These are phyloP conservation scores for Diaporthe citriasiana DNA, from an alignment of 2,329 filamentous ascomycete species.

Conservation along the genomic window DNA sequence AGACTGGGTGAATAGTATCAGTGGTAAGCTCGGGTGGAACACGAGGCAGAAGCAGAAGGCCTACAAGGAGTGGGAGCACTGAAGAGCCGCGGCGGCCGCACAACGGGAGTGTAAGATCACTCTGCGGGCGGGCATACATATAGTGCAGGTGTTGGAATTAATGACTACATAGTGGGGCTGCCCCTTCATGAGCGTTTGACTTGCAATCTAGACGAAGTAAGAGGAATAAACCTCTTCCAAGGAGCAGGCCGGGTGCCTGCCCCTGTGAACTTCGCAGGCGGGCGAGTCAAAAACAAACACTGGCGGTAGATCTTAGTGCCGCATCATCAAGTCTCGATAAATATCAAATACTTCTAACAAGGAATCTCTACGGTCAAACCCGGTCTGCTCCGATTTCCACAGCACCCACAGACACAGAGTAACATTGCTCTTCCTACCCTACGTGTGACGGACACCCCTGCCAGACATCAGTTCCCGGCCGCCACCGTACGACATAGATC, in stretches of 20 bases:
- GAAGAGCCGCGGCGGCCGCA: neutral
- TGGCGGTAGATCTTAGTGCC: slow-evolving; percentile 10
- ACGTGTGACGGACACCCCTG: slow-evolving; percentile 9
- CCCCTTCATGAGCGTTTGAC: neutral
- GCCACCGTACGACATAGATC: neutral
- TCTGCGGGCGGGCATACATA: neutral
- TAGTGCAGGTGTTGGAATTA: neutral
- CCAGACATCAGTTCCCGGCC: neutral
- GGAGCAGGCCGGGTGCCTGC: neutral
- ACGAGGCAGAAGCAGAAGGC: slow-evolving; percentile 82
- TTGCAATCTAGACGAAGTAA: neutral
- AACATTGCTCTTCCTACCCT: neutral
- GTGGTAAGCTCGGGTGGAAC: slow-evolving; percentile 85
- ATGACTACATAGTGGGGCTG: neutral
- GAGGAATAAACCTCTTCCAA: neutral
- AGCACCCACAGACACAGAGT: neutral
- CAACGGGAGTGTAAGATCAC: neutral
- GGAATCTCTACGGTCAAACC: neutral
- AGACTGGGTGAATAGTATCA: slow-evolving; percentile 88
- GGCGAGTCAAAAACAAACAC: neutral
- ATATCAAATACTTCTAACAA: neutral
- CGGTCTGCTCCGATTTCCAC: neutral
- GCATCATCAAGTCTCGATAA: neutral
- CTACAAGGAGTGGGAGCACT: slow-evolving; percentile 61
- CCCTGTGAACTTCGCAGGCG: neutral